A percentile compares a stretch with the other conserved stretches of the same genome.
Evolutionary conservation across 371 early-diverging fungal species (phyloP).

Genomic region (Saksenaea vasiformis): DNA sequence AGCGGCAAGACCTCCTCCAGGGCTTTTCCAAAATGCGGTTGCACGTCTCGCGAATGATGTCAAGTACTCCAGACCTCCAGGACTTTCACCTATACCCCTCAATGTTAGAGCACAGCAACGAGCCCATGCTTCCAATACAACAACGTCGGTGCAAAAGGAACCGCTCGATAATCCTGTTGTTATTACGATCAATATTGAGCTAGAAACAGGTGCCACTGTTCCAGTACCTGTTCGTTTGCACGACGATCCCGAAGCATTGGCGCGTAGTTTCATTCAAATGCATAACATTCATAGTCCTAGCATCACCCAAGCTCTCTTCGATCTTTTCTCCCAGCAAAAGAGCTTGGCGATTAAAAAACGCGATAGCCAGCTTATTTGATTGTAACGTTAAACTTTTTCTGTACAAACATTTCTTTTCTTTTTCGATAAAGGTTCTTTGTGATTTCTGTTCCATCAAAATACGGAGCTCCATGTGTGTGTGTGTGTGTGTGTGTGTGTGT

Average conservation of each 20-base stretch:
- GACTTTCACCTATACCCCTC: slow-evolving; percentile 18
- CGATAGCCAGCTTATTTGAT: background rate
- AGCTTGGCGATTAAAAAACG: slow-evolving; percentile 11
- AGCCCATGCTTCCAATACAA: background rate
- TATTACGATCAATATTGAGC: slow-evolving; percentile 22
- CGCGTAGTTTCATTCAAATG: slow-evolving; percentile 8
- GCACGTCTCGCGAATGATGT: background rate
- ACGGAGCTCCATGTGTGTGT: too few relatives aligned
- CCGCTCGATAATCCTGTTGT: slow-evolving; percentile 16
- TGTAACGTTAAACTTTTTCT: background rate
- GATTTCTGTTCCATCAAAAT: too few relatives aligned
- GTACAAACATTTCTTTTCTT: background rate
- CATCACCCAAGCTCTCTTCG: slow-evolving; percentile 10
- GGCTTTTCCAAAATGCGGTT: slow-evolving; percentile 13
- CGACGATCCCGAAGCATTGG: slow-evolving; percentile 19
- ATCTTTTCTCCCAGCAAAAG: slow-evolving; percentile 16
- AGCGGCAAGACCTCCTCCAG: slow-evolving; percentile 13
- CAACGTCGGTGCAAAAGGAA: background rate
- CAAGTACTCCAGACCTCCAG: slow-evolving; percentile 11
- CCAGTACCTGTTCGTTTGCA: slow-evolving; percentile 17
- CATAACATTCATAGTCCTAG: slow-evolving; percentile 9
- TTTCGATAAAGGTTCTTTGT: too few relatives aligned
- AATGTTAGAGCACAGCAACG: slow-evolving; percentile 6
- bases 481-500: too few relatives aligned
- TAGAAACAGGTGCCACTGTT: slow-evolving; percentile 11